Conservation (phyloP, 108 stramenopile genomes). For the Discostella stelligeroides region DNA sequence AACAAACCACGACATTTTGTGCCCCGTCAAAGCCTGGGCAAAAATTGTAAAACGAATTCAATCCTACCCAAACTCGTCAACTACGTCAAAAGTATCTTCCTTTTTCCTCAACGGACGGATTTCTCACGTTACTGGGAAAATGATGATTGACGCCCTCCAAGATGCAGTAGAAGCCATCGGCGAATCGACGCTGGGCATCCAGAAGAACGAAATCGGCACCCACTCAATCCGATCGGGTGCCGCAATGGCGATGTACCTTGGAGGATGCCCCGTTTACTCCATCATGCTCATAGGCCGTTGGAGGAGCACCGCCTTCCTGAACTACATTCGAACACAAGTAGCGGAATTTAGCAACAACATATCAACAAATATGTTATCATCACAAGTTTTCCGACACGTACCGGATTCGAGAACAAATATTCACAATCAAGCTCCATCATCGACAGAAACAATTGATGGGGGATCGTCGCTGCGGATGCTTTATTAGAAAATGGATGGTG, state of each 20-base stretch:
- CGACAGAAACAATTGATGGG: no score
- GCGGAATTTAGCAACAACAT: not conserved
- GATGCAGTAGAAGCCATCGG: not conserved
- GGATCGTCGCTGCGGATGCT: no score
- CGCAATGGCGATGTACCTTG: not conserved
- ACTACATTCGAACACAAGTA: not conserved
- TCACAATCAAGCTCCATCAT: no score
- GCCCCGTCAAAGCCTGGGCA: not conserved
- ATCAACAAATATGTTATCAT: not conserved
- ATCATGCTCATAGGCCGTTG: not conserved
- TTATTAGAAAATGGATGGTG: no score
- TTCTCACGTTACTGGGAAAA: not conserved
- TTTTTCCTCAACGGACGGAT: not conserved
- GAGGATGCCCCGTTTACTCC: not conserved
- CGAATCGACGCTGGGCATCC: not conserved
- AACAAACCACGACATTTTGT: not conserved
- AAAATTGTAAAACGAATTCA: not conserved
- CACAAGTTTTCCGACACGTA: not conserved
- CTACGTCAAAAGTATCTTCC: not conserved
- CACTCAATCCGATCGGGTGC: not conserved
- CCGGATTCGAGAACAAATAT: no score
- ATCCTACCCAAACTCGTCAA: not conserved
- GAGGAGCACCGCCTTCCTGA: not conserved
- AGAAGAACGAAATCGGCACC: not conserved
- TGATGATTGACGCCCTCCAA: not conserved